Base-by-base conservation (phyloP, 805 yeast species). In the Candida ponderosae region DNA sequence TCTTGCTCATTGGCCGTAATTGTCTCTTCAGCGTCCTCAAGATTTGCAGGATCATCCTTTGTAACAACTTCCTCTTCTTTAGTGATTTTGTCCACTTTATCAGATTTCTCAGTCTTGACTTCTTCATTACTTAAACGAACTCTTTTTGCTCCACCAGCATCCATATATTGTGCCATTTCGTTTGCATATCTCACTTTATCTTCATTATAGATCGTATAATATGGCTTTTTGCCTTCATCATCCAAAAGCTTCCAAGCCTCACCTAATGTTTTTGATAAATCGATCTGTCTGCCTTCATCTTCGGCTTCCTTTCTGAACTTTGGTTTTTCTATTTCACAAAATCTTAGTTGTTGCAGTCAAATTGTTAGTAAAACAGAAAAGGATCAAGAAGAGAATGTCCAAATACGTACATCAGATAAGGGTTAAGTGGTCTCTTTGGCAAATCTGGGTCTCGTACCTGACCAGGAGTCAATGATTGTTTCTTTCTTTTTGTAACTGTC, bases 401-500 rank as follows among this genome's bases (percentile, higher is more conserved):
- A 6, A 20, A 23, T 15, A 38, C 47, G 20, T 31, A 54, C 38
- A 86, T 73, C 43, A 86, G 66, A 52, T 88, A 89, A 5, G 96
- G 95, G 57, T 88, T 89, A 4, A 93, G 81, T 6, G 96, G 96
- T 50, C 94, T 70, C 49, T 83, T 86, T 17, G 96, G 97, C 50
- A 81, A 70, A 47, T 78, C 79, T 9, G 96, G 96, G 57, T 88
- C 95, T 49, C 88, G 66, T 66, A 16, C 6, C 16, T 47, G 63
- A 21, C 24, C 11, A 9, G 24, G 24, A 21, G 7, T 21, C 7
- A 11, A 21, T 3, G 11, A 40, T 53, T 58, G 41, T 53, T 51
- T 48, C 42, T 55, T 57, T 39, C 55, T 53, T 27, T 52, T 50
- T 32, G 61, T 53, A 21, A 35, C 51, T 31, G 44, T 55, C 29